Evolutionary conservation across 306 rosid genomes (phyloP), one percentile per base, ranked within the genome.

Genomic region (Prunus salicina): DNA sequence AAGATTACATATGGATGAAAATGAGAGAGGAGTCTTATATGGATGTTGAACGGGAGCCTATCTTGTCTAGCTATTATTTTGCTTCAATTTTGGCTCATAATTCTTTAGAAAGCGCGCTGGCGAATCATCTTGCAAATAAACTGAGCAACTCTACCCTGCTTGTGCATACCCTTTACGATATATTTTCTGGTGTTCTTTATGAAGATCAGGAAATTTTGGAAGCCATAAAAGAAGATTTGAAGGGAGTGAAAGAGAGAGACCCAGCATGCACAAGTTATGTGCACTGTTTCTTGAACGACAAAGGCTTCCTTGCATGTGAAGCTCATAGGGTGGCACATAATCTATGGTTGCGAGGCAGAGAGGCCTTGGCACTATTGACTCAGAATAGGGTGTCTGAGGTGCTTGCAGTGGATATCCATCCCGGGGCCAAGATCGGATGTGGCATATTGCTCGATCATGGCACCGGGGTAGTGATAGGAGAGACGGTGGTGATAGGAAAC

Each of bases 381-480:
- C 97, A 95, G 76, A 95, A 89, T 82, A 72, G 96, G 22, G 93
- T 92, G 4, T 92, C 97, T 2, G 97, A 92, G 65, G 89, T 87
- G 19, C 90, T 92, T 19, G 89, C 89, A 0, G 96, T 95, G 15
- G 98, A 95, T 72, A 90, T 95, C 16, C 98, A 95, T 77, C 97
- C 98, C 0, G 97, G 96, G 5, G 98, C 98, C 0, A 88, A 72
- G 50, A 79, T 92, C 50, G 97, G 98, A 12, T 79, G 84, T 11
- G 97, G 97, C 55, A 75, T 92, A 3, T 81, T 95, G 81, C 83
- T 95, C 3, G 98, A 95, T 68, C 98, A 95, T 25, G 97, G 97
- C 6, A 92, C 97, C 14, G 98, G 98, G 6, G 74, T 95, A 0
- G 97, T 95, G 60, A 91, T 95, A 2, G 97, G 98, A 2, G 98